Percentiles rank a stretch among this genome's conserved stretches.
These are phyloP conservation scores for Lipomyces spencermartinsiae DNA, from an alignment of 805 yeast genomes.

Conservation along the genomic window DNA sequence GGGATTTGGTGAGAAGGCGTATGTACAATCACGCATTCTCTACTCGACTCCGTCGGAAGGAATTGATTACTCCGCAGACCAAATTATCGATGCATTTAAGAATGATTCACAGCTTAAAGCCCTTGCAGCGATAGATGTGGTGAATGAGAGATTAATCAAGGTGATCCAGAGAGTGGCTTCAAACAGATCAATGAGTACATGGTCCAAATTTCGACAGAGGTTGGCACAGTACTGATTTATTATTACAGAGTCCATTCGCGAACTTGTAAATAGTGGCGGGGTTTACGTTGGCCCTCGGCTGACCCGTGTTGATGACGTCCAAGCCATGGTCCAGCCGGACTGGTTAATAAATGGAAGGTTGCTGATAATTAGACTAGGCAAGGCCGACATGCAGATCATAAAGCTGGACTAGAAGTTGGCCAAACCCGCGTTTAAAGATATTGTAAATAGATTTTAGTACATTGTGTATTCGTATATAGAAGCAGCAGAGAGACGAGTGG, in stretches of 20 bases:
- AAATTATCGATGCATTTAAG: slow-evolving; percentile 61
- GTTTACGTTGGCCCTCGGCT: slow-evolving; percentile 71
- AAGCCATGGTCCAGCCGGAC: slow-evolving; percentile 56
- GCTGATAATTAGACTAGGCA: slow-evolving; percentile 75
- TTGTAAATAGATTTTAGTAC: not conserved
- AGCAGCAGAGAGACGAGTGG: not conserved
- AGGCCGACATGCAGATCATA: slow-evolving; percentile 50
- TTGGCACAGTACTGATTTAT: slow-evolving; percentile 1
- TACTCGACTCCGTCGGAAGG: slow-evolving; percentile 61
- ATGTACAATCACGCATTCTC: slow-evolving; percentile 67
- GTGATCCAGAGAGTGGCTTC: slow-evolving; percentile 51
- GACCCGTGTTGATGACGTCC: slow-evolving; percentile 56
- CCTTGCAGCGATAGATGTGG: slow-evolving; percentile 48
- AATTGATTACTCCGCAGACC: slow-evolving; percentile 49
- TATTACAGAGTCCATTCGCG: slow-evolving; percentile 17
- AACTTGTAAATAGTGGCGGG: slow-evolving; percentile 61
- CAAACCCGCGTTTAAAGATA: not conserved
- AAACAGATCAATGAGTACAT: slow-evolving; percentile 43
- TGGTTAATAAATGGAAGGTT: slow-evolving; percentile 65
- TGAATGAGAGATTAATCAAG: slow-evolving; percentile 55
- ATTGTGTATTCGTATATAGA: not conserved
- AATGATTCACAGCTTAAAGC: slow-evolving; percentile 61
- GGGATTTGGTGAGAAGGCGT: slow-evolving; percentile 73
- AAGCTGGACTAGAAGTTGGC: slow-evolving; percentile 13
- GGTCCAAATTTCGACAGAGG: slow-evolving; percentile 33